These are phyloP conservation scores for Clitoria ternatea DNA, from an alignment of 306 rosid species.

Conservation along the genomic window DNA sequence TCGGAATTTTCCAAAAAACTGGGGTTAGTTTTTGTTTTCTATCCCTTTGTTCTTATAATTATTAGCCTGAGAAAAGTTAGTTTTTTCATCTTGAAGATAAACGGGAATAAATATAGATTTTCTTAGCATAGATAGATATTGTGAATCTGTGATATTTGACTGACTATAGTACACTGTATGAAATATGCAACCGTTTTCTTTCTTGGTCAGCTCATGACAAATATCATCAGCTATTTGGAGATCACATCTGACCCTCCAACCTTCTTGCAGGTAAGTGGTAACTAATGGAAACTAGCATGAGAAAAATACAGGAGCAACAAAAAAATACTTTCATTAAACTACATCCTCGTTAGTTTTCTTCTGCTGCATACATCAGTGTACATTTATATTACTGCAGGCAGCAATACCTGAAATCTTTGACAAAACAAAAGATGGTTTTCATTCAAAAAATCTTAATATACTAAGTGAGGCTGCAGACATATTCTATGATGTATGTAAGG, in stretches of 20 bases:
- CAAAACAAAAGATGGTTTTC: slow-evolving; percentile 41
- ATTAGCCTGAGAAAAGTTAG: neutral
- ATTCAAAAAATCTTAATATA: slow-evolving; percentile 27
- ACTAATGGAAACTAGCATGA: neutral
- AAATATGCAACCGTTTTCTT: neutral
- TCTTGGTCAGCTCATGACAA: slow-evolving; percentile 37
- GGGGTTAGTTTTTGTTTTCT: slow-evolving; percentile 37
- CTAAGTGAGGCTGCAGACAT: slow-evolving; percentile 47
- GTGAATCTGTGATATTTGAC: neutral
- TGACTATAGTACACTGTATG: neutral
- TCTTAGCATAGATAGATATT: neutral
- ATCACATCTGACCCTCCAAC: slow-evolving; percentile 52
- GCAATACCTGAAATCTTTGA: slow-evolving; percentile 56
- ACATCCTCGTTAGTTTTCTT: neutral
- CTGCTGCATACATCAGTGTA: neutral
- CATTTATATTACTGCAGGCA: slow-evolving; percentile 50
- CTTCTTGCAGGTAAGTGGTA: slow-evolving; percentile 63
- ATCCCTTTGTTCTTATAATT: neutral
- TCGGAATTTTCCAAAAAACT: slow-evolving; percentile 38
- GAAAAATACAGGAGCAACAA: neutral
- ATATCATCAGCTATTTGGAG: slow-evolving; percentile 41
- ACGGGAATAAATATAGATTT: neutral
- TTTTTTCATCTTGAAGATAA: neutral
- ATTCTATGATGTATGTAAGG: slow-evolving; percentile 39
- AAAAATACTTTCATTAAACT: neutral